These are phyloP conservation scores for Thyridium curvatum DNA, from an alignment of 2,329 filamentous ascomycete species.

Conservation along the genomic window DNA sequence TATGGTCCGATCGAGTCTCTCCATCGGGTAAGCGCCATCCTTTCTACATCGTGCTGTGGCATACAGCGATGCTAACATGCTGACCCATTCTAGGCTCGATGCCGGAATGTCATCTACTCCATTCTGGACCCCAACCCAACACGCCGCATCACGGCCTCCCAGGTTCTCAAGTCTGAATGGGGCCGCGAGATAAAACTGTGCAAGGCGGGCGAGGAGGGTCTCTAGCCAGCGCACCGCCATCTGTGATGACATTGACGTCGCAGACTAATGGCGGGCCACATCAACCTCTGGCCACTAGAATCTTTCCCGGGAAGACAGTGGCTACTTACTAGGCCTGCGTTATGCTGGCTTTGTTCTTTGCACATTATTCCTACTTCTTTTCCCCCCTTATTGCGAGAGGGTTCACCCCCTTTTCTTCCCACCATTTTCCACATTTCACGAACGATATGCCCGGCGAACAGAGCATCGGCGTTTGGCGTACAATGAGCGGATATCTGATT, in stretches of 20 bases:
- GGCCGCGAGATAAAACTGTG: constrained; percentile 95
- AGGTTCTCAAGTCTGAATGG: constrained; percentile 98
- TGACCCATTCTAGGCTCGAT: constrained; percentile 95
- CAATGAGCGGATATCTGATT: too few species aligned
- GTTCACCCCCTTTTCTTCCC: too few species aligned
- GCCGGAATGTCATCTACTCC: constrained; percentile 97
- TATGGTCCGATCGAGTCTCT: constrained; percentile 95
- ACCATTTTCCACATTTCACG: too few species aligned
- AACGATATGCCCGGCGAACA: neutral
- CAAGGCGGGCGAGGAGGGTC: constrained; percentile 91
- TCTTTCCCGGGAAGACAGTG: too few species aligned
- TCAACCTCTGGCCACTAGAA: too few species aligned
- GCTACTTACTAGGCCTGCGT: too few species aligned
- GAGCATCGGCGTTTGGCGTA: constrained; percentile 12
- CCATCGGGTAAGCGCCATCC: constrained; percentile 66
- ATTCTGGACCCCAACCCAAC: constrained; percentile 92
- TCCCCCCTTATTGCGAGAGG: neutral
- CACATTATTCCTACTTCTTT: too few species aligned
- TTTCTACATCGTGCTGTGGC: too few species aligned
- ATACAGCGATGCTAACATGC: too few species aligned
- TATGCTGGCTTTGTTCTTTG: too few species aligned
- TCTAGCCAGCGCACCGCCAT: constrained; percentile 44
- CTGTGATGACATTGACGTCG: constrained; percentile 4
- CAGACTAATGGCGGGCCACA: too few species aligned
- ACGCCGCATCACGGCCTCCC: constrained; percentile 88